A percentile compares a stretch with the other conserved stretches of the same genome.
Evolutionary conservation across 306 rosid species (phyloP).

Genomic region (Ormosia semicastrata): DNA sequence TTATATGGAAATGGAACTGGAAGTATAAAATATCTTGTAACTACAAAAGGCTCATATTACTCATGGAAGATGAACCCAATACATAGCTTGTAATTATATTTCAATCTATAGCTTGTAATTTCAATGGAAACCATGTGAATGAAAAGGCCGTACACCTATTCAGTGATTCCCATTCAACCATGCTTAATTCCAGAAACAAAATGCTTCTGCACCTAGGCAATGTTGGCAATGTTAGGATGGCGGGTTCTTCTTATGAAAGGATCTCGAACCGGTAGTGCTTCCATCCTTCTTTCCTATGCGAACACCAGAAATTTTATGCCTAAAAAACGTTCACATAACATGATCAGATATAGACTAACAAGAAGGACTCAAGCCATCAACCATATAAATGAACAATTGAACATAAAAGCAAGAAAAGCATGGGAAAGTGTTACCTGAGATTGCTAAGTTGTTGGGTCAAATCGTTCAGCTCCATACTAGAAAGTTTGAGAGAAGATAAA

Average conservation of each 20-base stretch:
- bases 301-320: slow-evolving; percentile 37
- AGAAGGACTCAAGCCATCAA: background rate
- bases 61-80: background rate
- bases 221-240: background rate
- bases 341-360: background rate
- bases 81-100: background rate
- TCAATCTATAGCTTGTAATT: background rate
- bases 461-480: slow-evolving; percentile 50
- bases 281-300: slow-evolving; percentile 12
- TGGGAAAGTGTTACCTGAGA: slow-evolving; percentile 34
- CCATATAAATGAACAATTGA: background rate
- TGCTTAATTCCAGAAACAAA: slow-evolving; percentile 18
- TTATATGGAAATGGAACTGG: too few species aligned
- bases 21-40: background rate
- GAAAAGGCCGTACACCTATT: background rate
- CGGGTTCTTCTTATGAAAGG: slow-evolving; percentile 23
- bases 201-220: background rate
- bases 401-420: background rate
- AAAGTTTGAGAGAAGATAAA: slow-evolving; percentile 57
- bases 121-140: background rate
- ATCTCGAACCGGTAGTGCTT: slow-evolving; percentile 23
- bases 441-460: slow-evolving; percentile 45
- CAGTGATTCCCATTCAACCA: background rate
- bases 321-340: slow-evolving; percentile 18
- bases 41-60: background rate